Base-by-base conservation (phyloP, 2,329 filamentous ascomycete species). In the Anisogramma anomala region DNA sequence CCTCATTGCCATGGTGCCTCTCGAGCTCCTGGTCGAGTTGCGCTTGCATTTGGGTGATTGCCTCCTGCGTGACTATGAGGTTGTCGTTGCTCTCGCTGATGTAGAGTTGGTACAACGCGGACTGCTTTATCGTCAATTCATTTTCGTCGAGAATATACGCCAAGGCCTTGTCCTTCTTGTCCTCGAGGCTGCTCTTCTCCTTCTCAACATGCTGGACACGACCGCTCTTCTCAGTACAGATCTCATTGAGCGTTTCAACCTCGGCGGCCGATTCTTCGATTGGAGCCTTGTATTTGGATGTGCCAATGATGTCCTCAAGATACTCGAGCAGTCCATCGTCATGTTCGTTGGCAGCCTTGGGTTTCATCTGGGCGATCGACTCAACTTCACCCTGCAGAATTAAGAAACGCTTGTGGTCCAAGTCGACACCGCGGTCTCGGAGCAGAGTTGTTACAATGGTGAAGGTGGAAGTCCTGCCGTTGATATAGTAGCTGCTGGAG, bases 311-410 rank as follows among this genome's bases (percentile, higher is more conserved):
- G 55, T 98, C 91, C 59, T 98, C 91, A 0, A 98, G 75, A 50
- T 98, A 98, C 60, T 98, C 91, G 14, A 98, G 71, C 3, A 98
- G 73, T 10, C 91, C 91, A 54, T 98, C 91, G 47, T 98, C 91
- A 55, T 96, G 89, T 59, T 98, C 91, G 52, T 85, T 89, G 31
- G 74, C 80, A 3, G 93, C 91, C 61, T 98, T 98, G 14, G 93
- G 73, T 63, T 98, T 98, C 91, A 98, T 98, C 62, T 96, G 91
- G 6, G 91, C 89, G 57, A 98, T 98, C 0, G 89, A 95, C 60
- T 98, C 91, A 45, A 98, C 91, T 59, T 98, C 91, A 55, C 91
- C 91, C 61, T 98, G 91, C 9, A 98, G 67, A 55, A 98, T 98
- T 40, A 98, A 66, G 64, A 98, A 98, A 46, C 91, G 84, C 65